phyloP scores from a whole-genome alignment of 73 alveolate species.

The Breviolum minutum region DNA sequence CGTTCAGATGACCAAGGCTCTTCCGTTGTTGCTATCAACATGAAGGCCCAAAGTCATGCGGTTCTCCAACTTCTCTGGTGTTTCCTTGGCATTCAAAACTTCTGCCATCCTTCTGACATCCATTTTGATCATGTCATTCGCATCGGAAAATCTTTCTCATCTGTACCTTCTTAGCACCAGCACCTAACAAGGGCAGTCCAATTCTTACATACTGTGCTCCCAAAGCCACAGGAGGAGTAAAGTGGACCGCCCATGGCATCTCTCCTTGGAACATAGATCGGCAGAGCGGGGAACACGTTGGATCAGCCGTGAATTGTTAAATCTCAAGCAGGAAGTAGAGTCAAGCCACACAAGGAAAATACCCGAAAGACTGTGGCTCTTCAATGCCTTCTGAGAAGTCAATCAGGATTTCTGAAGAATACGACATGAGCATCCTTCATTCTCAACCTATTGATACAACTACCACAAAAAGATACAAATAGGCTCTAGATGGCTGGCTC shows the following conservation, averaged over 20 bases:
- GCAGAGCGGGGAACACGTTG: not conserved
- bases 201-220: not conserved
- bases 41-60: slow-evolving; percentile 44
- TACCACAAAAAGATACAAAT: not conserved
- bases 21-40: slow-evolving; percentile 61
- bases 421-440: too few species aligned
- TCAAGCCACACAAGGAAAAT: too few species aligned
- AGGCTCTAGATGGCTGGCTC: not conserved
- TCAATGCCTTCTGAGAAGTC: too few species aligned
- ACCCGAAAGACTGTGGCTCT: too few species aligned
- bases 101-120: too few species aligned
- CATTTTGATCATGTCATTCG: not conserved
- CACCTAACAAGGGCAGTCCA: not conserved
- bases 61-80: not conserved
- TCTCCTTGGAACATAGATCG: slow-evolving; percentile 24
- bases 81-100: too few species aligned
- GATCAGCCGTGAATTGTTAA: too few species aligned
- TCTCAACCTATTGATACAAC: not conserved
- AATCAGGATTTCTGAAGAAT: too few species aligned
- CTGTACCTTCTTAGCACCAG: not conserved
- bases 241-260: slow-evolving; percentile 93
- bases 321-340: too few species aligned
- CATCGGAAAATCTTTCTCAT: not conserved
- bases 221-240: slow-evolving; percentile 26
- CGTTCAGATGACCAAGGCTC: not conserved